Conservation (phyloP, 2,329 filamentous ascomycete species). For the Penicillium griseofulvum region DNA sequence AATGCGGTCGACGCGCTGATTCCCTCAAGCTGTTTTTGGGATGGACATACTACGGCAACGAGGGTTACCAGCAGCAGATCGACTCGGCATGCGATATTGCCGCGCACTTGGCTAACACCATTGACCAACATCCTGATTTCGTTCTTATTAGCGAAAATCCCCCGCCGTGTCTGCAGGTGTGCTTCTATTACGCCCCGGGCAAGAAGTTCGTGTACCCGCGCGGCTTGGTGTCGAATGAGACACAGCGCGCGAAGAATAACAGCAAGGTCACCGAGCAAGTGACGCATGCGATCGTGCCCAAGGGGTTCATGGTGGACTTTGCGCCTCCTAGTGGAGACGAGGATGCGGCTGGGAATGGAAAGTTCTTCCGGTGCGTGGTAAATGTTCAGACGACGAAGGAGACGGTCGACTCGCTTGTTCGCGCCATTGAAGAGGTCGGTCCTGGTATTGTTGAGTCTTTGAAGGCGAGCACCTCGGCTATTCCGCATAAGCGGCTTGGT, state of each 20-base stretch:
- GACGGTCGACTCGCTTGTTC: constrained; percentile 62
- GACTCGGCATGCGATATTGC: constrained; percentile 73
- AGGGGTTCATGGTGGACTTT: constrained; percentile 69
- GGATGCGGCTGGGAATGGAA: constrained; percentile 55
- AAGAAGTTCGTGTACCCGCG: constrained; percentile 48
- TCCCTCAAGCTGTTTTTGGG: constrained; percentile 80
- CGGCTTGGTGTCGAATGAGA: constrained; percentile 33
- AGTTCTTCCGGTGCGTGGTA: constrained; percentile 68
- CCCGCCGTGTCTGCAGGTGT: constrained; percentile 87
- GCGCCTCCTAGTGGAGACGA: constrained; percentile 52
- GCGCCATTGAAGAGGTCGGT: constrained; percentile 54
- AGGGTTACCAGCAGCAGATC: constrained; percentile 68
- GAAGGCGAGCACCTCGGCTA: constrained; percentile 18
- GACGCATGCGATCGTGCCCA: constrained; percentile 52
- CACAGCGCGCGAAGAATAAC: constrained; percentile 48
- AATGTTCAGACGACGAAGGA: constrained; percentile 59
- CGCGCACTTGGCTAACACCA: constrained; percentile 60
- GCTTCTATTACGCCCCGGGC: constrained; percentile 77
- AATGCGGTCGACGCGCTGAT: constrained; percentile 86
- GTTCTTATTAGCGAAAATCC: constrained; percentile 71
- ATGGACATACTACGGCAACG: constrained; percentile 83
- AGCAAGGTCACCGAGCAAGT: constrained; percentile 57
- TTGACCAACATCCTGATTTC: constrained; percentile 61
- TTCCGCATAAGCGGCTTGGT: constrained; percentile 26
- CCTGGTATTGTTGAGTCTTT: constrained; percentile 33